These are phyloP conservation scores for Lachancea fermentati DNA, from an alignment of 805 yeast genomes.

Conservation along the genomic window DNA sequence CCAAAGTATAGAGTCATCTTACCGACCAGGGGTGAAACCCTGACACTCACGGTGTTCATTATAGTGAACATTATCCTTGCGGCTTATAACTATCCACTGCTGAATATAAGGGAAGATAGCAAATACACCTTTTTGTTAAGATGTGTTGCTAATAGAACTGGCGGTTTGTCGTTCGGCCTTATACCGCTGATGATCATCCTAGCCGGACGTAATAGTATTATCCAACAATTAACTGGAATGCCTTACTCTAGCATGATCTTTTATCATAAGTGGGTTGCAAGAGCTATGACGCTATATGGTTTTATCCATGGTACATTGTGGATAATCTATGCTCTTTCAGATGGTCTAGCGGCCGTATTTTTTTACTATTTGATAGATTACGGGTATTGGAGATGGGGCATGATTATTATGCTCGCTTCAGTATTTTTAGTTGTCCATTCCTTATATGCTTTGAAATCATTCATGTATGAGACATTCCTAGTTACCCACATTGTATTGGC, in stretches of 20 bases:
- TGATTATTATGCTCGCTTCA: constrained; percentile 12
- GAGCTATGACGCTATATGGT: constrained; percentile 36
- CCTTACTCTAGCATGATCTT: constrained; percentile 55
- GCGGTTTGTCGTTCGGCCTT: constrained; percentile 40
- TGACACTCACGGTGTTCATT: constrained; percentile 4
- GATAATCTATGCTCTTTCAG: constrained; percentile 30
- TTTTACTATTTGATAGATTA: constrained; percentile 22
- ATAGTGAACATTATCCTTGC: constrained; percentile 5
- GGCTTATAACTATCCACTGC: constrained; percentile 6
- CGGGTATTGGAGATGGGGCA: constrained; percentile 39
- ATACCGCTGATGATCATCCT: constrained; percentile 55
- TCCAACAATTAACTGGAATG: constrained; percentile 57
- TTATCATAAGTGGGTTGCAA: constrained; percentile 57
- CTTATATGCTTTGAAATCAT: constrained; percentile 29
- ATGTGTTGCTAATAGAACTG: constrained; percentile 42
- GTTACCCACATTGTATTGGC: constrained; percentile 39
- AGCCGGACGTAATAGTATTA: constrained; percentile 68
- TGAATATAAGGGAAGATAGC: constrained; percentile 4
- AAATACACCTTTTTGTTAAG: constrained; percentile 10
- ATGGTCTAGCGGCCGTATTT: neutral
- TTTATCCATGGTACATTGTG: constrained; percentile 32
- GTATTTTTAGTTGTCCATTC: constrained; percentile 29
- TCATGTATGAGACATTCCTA: constrained; percentile 43
- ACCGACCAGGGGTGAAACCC: constrained; percentile 12
- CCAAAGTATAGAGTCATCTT: constrained; percentile 6